phyloP scores from a whole-genome alignment of 1,284 basidiomycete species.

The Fomitiporia mediterranea region DNA sequence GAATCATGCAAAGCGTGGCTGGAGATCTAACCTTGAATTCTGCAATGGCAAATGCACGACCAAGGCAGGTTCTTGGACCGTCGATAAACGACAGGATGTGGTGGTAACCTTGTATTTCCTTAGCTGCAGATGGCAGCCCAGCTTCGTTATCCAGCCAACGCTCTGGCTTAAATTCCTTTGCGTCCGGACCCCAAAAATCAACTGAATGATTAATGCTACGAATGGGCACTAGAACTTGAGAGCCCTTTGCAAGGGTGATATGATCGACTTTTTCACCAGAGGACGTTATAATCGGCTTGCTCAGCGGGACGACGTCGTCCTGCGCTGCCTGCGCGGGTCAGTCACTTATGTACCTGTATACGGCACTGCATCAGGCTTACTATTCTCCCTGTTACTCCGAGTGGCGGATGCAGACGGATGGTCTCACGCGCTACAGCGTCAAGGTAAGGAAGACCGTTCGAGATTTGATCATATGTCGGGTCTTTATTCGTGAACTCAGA shows the following conservation, averaged over 20 bases:
- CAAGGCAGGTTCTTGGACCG: slow-evolving; percentile 18
- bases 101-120: slow-evolving; percentile 14
- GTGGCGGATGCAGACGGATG: slow-evolving; percentile 23
- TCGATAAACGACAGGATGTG: slow-evolving; percentile 19
- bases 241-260: slow-evolving; percentile 4
- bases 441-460: slow-evolving; percentile 21
- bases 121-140: slow-evolving; percentile 12
- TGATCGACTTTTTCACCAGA: neutral
- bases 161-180: slow-evolving; percentile 20
- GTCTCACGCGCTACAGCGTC: slow-evolving; percentile 24
- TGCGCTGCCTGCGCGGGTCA: slow-evolving; percentile 9
- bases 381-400: slow-evolving; percentile 37
- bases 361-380: slow-evolving; percentile 26
- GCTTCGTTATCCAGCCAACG: slow-evolving; percentile 16
- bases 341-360: neutral
- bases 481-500: slow-evolving; percentile 20
- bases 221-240: slow-evolving; percentile 14
- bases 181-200: slow-evolving; percentile 19
- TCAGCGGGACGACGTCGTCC: slow-evolving; percentile 18
- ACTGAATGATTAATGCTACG: slow-evolving; percentile 14
- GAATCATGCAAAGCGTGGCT: too few relatives aligned
- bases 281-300: slow-evolving; percentile 5
- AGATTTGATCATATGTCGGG: slow-evolving; percentile 30
- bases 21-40: slow-evolving; percentile 19
- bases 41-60: slow-evolving; percentile 17